phyloP scores from a whole-genome alignment of 164 flowering plant species.

The Aristolochia fimbriata region DNA sequence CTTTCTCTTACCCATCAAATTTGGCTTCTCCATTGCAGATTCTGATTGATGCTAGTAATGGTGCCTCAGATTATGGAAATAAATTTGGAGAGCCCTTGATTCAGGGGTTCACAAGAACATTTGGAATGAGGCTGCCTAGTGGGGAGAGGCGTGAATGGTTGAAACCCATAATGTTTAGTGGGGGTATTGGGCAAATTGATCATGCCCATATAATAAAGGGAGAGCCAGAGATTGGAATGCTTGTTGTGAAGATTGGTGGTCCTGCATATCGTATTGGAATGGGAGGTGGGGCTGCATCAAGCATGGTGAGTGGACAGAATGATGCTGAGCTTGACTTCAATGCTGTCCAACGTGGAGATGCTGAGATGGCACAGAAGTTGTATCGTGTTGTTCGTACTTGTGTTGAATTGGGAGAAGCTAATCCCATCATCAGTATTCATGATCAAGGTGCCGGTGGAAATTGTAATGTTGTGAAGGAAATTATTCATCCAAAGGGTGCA shows the following conservation, averaged over 20 bases:
- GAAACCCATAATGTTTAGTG: constrained; percentile 97
- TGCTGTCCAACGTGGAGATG: constrained; percentile 97
- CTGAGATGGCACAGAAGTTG: constrained; percentile 95
- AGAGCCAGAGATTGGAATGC: constrained; percentile 88
- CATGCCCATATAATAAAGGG: constrained; percentile 74
- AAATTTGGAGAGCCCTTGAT: constrained; percentile 95
- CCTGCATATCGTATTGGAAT: constrained; percentile 98
- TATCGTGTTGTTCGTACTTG: constrained; percentile 91
- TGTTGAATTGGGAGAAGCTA: constrained; percentile 77
- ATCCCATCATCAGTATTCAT: constrained; percentile 91
- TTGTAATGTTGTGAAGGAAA: constrained; percentile 95
- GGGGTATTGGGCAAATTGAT: constrained; percentile 90
- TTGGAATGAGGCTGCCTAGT: constrained; percentile 87
- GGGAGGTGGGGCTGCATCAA: constrained; percentile 98
- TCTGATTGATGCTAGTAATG: constrained; percentile 89
- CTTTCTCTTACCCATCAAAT: constrained; percentile 72
- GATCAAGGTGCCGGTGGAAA: constrained; percentile 99
- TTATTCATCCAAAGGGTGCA: constrained; percentile 89
- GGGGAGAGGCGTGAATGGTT: constrained; percentile 94
- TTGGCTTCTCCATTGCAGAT: constrained; percentile 85
- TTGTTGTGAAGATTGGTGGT: constrained; percentile 94
- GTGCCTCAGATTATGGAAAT: constrained; percentile 96
- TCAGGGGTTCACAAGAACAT: constrained; percentile 86
- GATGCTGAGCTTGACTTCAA: constrained; percentile 94
- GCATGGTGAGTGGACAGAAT: constrained; percentile 97